phyloP scores from a whole-genome alignment of 2,329 filamentous ascomycete species.

The Fusarium drepaniforme region DNA sequence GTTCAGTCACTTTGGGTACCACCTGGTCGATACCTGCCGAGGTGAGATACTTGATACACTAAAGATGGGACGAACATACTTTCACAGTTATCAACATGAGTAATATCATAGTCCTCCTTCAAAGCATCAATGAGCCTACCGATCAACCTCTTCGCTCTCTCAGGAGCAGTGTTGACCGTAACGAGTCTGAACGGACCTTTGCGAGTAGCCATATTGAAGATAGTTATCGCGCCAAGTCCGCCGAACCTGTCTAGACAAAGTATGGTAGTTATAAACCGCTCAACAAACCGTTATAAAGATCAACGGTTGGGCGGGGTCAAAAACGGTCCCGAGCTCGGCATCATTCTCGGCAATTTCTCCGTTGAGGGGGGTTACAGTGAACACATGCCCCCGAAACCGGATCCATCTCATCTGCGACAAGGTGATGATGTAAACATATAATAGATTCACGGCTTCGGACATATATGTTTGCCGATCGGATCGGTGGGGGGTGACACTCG shows the following conservation, averaged over 20 bases:
- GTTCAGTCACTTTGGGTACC: constrained; percentile 59
- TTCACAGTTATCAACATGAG: constrained; percentile 71
- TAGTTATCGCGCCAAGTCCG: not conserved
- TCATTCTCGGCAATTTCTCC: not conserved
- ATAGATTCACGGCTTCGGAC: not conserved
- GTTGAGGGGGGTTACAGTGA: not conserved
- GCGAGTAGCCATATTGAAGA: not conserved
- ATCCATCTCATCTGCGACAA: not conserved
- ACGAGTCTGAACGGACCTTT: constrained; percentile 71
- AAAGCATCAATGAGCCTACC: constrained; percentile 71
- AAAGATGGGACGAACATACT: constrained; percentile 53
- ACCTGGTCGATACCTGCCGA: constrained; percentile 66
- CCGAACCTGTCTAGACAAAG: not conserved
- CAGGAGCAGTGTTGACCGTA: constrained; percentile 76
- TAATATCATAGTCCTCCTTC: constrained; percentile 73
- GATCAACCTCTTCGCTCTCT: constrained; percentile 72
- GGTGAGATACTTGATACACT: not conserved
- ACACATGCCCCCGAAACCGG: not conserved
- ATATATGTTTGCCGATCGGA: not conserved
- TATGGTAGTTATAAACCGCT: not conserved
- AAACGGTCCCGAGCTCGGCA: not conserved
- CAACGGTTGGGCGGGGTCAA: not conserved
- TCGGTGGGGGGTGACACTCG: not conserved
- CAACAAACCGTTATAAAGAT: not conserved
- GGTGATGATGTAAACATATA: not conserved